Base-by-base conservation (phyloP, 2,329 filamentous ascomycete genomes). In the Thelonectria olida region DNA sequence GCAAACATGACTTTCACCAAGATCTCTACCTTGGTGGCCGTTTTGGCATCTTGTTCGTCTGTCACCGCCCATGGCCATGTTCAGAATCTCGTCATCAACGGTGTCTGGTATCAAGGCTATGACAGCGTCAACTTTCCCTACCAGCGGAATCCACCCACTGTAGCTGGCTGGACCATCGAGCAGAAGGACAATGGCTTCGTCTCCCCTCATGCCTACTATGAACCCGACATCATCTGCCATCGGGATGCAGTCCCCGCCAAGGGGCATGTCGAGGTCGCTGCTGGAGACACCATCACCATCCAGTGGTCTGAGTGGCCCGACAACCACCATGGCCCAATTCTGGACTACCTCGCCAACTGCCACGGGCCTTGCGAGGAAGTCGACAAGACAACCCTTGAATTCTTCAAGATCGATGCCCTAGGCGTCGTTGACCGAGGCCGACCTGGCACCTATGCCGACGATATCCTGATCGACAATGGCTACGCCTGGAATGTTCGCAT, bases 401-500 rank as follows among this genome's bases (percentile, higher is more conserved):
- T 81, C 73, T 81, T 81, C 74, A 82, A 81, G 71, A 82, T 82
- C 53, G 79, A 80, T 52, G 77, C 75, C 19, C 73, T 75, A 4
- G 78, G 79, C 4, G 66, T 81, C 17, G 56, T 79, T 19, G 73
- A 79, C 47, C 74, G 78, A 39, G 72, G 72, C 23, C 66, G 62
- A 6, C 57, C 75, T 13, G 77, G 78, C 12, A 79, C 47, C 19
- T 83, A 79, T 73, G 79, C 75, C 10, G 76, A 79, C 8, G 79
- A 79, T 56, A 71, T 81, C 6, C 70, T 88, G 62, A 81, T 83
- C 64, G 71, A 76, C 47, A 82, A 83, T 69, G 85, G 83, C 71
- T 81, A 82, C 74, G 81, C 76, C 58, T 84, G 81, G 80, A 78
- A 79, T 41, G 77, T 85, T 22, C 81, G 78, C 7, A 82, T 86